Percentiles rank a stretch among this genome's conserved stretches.
Evolutionary conservation across 1,139 yeast genomes (phyloP).

Genomic region (Williopsis jadinii): DNA sequence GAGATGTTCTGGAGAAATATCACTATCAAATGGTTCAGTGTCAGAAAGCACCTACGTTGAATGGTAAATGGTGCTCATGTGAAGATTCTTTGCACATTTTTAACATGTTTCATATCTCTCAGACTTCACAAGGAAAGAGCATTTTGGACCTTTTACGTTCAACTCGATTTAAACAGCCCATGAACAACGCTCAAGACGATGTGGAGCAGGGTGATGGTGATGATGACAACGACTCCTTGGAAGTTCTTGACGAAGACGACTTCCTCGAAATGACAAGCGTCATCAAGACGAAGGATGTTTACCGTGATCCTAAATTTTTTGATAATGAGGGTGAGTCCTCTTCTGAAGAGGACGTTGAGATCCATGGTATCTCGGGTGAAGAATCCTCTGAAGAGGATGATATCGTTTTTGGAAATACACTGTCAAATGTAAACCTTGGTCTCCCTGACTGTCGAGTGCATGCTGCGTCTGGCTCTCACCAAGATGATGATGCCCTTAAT

Average conservation of each 20-base stretch:
- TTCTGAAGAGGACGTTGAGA: slow-evolving; percentile 7
- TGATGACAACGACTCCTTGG: slow-evolving; percentile 10
- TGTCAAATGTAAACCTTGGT: no score
- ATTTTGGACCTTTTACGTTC: slow-evolving; percentile 4
- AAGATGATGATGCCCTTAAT: no score
- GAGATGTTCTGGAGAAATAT: slow-evolving; percentile 13
- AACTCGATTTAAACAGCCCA: background rate
- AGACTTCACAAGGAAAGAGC: slow-evolving; percentile 1
- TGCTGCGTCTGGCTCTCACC: background rate
- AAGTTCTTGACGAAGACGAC: slow-evolving; percentile 10
- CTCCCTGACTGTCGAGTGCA: no score
- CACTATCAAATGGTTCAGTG: slow-evolving; percentile 12
- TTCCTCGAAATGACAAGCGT: slow-evolving; percentile 3
- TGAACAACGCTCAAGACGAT: background rate
- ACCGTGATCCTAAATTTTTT: slow-evolving; percentile 7
- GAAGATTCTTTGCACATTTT: slow-evolving; percentile 13
- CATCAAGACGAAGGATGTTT: background rate
- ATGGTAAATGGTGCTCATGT: slow-evolving; percentile 21
- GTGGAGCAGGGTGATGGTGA: slow-evolving; percentile 2
- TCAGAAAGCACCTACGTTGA: slow-evolving; percentile 6
- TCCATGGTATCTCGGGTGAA: slow-evolving; percentile 4
- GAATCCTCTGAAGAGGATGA: slow-evolving; percentile 1
- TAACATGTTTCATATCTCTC: background rate
- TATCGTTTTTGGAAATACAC: background rate
- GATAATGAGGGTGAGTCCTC: slow-evolving; percentile 8